Evolutionary conservation across 2,329 filamentous ascomycete genomes (phyloP).

Genomic region (Rhynchosporium graminicola): DNA sequence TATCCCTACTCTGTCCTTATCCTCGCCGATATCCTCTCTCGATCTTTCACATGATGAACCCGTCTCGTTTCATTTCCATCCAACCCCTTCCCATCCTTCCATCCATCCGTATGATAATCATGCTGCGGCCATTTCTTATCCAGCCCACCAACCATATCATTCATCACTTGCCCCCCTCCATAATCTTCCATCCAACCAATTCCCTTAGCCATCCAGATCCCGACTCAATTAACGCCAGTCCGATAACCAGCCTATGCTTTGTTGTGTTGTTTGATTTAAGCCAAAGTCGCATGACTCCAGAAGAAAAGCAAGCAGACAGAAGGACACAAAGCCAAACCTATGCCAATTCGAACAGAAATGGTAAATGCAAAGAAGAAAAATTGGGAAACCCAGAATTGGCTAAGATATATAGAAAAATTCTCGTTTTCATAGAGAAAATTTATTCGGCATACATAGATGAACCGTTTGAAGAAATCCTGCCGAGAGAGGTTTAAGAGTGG

Average conservation of each 20-base stretch:
- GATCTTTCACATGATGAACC: neutral
- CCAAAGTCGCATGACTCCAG: slow-evolving; percentile 10
- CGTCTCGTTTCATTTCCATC: neutral
- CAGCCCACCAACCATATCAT: slow-evolving; percentile 8
- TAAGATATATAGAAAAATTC: neutral
- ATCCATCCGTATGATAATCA: slow-evolving; percentile 12
- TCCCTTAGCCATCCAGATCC: slow-evolving; percentile 3
- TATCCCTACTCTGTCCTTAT: neutral
- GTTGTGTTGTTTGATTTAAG: slow-evolving; percentile 6
- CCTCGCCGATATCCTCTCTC: neutral
- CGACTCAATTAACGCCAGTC: slow-evolving; percentile 31
- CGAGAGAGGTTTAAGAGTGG: slow-evolving; percentile 66
- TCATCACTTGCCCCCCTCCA: neutral
- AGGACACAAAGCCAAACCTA: neutral
- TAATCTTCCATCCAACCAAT: neutral
- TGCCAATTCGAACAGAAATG: no score
- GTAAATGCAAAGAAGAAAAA: neutral
- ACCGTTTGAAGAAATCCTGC: slow-evolving; percentile 13
- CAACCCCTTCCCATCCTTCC: neutral
- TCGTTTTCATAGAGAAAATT: neutral
- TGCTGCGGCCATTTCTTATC: slow-evolving; percentile 9
- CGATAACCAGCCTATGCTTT: slow-evolving; percentile 24
- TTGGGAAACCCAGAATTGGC: neutral
- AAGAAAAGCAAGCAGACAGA: slow-evolving; percentile 5
- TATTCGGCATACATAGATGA: slow-evolving; percentile 20